A percentile compares a stretch with the other conserved stretches of the same genome.
These are phyloP conservation scores for Aspergillus baeticus DNA, from an alignment of 495 filamentous ascomycete species.

Conservation along the genomic window DNA sequence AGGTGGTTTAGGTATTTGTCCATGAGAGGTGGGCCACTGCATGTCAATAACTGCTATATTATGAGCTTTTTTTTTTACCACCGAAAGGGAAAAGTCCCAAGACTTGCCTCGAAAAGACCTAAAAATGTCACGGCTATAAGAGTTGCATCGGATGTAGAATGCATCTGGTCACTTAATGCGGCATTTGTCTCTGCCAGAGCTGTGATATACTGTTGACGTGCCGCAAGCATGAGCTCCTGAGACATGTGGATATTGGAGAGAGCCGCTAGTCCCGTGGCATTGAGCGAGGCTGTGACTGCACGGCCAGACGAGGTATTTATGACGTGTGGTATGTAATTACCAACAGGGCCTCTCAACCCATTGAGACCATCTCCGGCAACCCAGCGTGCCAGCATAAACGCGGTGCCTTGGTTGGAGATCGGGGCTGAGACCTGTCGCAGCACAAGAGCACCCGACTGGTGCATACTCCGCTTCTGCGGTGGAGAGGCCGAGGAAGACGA, in stretches of 20 bases:
- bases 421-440: conserved; percentile 1
- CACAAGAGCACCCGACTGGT: not conserved
- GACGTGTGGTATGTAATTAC: not conserved
- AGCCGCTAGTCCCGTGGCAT: conserved; percentile 14
- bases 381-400: conserved; percentile 10
- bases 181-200: conserved; percentile 20
- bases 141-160: conserved; percentile 15
- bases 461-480: not conserved
- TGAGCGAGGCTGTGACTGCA: conserved; percentile 7
- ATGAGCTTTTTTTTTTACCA: not conserved
- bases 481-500: not conserved
- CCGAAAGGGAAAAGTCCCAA: not conserved
- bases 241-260: conserved; percentile 15
- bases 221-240: conserved; percentile 4
- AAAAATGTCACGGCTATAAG: conserved; percentile 22
- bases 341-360: not conserved
- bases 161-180: conserved; percentile 16
- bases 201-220: conserved; percentile 21
- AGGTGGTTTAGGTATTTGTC: conserved; percentile 8
- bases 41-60: conserved; percentile 6
- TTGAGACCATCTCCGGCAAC: not conserved
- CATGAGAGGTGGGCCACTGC: conserved; percentile 10
- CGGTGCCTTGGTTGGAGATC: conserved; percentile 1
- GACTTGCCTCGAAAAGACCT: conserved; percentile 23
- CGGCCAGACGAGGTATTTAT: not conserved